Conservation (phyloP, 2,329 filamentous ascomycete species). For the Epichloe baconii region DNA sequence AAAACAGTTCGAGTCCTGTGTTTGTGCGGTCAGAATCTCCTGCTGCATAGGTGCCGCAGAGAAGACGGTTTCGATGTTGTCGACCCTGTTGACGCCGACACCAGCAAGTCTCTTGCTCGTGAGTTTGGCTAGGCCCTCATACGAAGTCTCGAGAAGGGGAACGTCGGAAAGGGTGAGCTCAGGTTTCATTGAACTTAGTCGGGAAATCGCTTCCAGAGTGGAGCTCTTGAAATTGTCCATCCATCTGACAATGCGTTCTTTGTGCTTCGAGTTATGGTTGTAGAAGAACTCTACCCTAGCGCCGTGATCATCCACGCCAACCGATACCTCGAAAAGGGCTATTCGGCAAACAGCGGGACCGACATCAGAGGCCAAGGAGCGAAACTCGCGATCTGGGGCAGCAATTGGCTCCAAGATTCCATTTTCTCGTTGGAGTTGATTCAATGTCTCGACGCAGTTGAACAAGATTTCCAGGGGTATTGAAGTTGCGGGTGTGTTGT, state of each 20-base stretch:
- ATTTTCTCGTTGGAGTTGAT: slow-evolving; percentile 33
- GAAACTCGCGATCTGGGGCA: slow-evolving; percentile 25
- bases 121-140: slow-evolving; percentile 31
- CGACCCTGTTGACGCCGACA: slow-evolving; percentile 26
- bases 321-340: slow-evolving; percentile 36
- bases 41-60: slow-evolving; percentile 36
- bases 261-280: slow-evolving; percentile 27
- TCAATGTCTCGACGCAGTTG: slow-evolving; percentile 37
- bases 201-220: slow-evolving; percentile 29
- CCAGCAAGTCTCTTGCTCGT: slow-evolving; percentile 27
- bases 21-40: slow-evolving; percentile 34
- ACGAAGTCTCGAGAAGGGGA: slow-evolving; percentile 33
- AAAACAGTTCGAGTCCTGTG: slow-evolving; percentile 26
- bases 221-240: slow-evolving; percentile 32
- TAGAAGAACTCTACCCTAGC: slow-evolving; percentile 34
- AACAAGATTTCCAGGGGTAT: slow-evolving; percentile 46
- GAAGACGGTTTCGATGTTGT: slow-evolving; percentile 35
- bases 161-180: slow-evolving; percentile 38
- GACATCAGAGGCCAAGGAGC: slow-evolving; percentile 29
- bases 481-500: slow-evolving; percentile 20
- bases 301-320: slow-evolving; percentile 28
- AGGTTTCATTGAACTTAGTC: slow-evolving; percentile 27
- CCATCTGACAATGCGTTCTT: slow-evolving; percentile 32
- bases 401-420: slow-evolving; percentile 35
- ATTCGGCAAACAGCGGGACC: slow-evolving; percentile 33